Evolutionary conservation across 2,329 filamentous ascomycete species (phyloP), one percentile per base, ranked within the genome.

Genomic region (Microsporum audouinii): DNA sequence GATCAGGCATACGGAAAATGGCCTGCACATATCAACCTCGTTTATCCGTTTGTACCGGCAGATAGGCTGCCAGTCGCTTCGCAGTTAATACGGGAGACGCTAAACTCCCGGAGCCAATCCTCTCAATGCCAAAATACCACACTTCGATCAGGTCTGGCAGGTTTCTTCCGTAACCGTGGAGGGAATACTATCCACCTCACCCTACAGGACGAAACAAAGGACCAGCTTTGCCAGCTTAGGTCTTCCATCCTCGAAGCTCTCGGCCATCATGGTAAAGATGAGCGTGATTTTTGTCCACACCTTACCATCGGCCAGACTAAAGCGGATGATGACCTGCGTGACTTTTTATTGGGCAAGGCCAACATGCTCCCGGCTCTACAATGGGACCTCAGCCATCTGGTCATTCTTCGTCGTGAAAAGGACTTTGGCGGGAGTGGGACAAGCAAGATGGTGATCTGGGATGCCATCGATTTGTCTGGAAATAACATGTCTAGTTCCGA

Each of bases 11-110:
- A 80, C 65, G 75, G 75, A 31, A 82, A 77, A 71, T 88, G 86
- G 85, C 84, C 85, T 2, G 82, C 84, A 10, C 85, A 88, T 66
- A 69, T 88, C 66, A 88, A 87, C 65, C 71, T 88, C 31, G 66
- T 87, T 27, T 88, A 88, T 67, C 86, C 85, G 0, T 88, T 87
- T 68, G 82, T 86, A 5, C 69, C 71, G 2, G 71, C 76, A 0
- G 77, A 80, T 1, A 65, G 66, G 6, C 74, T 88, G 1, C 66
- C 72, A 1, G 66, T 69, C 23, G 82, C 80, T 1, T 72, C 73
- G 1, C 69, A 75, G 2, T 68, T 71, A 12, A 73, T 81, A 39
- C 67, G 75, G 33, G 68, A 74, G 1, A 68, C 70, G n/a, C 57
- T 79, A 8, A 60, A 8, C 14, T 33, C 31, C 29, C 10, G 36